A percentile compares a stretch with the other conserved stretches of the same genome.
phyloP scores from a whole-genome alignment of 2,329 filamentous ascomycete genomes.

The Nothophoma quercina region DNA sequence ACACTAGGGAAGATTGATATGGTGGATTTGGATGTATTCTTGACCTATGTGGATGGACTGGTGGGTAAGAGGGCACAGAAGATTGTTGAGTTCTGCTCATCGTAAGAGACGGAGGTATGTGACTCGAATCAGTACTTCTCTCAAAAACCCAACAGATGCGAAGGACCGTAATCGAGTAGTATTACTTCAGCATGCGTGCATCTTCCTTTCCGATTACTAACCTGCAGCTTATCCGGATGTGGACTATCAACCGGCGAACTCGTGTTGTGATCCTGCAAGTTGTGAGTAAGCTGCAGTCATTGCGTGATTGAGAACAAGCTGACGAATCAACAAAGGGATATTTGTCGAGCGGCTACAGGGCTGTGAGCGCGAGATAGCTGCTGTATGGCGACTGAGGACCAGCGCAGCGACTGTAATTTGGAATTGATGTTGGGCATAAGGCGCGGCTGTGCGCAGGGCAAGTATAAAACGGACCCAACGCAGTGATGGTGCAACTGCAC shows the following conservation, averaged over 20 bases:
- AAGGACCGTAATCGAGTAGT: too few relatives aligned
- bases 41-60: constrained; percentile 75
- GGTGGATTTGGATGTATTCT: constrained; percentile 69
- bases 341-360: not conserved
- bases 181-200: not conserved
- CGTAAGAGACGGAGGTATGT: constrained; percentile 8
- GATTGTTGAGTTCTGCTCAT: constrained; percentile 50
- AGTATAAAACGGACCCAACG: too few relatives aligned
- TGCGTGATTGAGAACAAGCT: not conserved
- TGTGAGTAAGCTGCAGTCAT: constrained; percentile 37
- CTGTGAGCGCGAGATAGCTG: not conserved
- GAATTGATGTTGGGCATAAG: too few relatives aligned
- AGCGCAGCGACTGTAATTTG: constrained; percentile 1
- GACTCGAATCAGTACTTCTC: too few relatives aligned
- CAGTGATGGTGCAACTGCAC: too few relatives aligned
- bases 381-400: not conserved
- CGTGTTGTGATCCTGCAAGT: constrained; percentile 30
- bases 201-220: not conserved
- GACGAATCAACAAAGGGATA: constrained; percentile 19
- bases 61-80: constrained; percentile 62
- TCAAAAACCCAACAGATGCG: too few relatives aligned
- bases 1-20: constrained; percentile 73
- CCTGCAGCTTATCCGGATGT: not conserved
- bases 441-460: too few relatives aligned
- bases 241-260: not conserved